Evolutionary conservation across 805 yeast genomes (phyloP).

Genomic region (Candida caryicola): DNA sequence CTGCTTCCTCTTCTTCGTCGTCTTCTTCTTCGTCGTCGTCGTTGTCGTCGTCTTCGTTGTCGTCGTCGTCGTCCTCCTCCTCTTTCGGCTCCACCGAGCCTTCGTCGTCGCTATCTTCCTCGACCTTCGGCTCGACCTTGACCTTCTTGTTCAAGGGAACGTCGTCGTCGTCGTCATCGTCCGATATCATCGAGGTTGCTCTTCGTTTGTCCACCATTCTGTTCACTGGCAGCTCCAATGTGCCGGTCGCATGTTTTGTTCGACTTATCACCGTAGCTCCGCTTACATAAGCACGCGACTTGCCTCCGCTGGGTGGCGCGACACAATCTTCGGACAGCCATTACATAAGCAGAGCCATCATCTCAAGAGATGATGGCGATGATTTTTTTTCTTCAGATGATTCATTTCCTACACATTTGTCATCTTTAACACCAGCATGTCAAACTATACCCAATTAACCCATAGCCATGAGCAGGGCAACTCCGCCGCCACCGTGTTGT

Average conservation of each 20-base stretch:
- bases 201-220: conserved; percentile 30
- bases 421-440: conserved; percentile 39
- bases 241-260: not conserved
- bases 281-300: not conserved
- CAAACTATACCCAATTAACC: conserved; percentile 45
- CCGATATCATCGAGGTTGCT: conserved; percentile 21
- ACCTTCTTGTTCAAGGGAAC: conserved; percentile 23
- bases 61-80: conserved; percentile 10
- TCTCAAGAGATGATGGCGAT: not conserved
- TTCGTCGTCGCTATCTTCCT: conserved; percentile 19
- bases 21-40: conserved; percentile 21
- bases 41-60: conserved; percentile 8
- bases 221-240: not conserved
- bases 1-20: conserved; percentile 24
- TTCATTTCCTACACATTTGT: conserved; percentile 11
- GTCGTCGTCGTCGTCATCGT: conserved; percentile 27
- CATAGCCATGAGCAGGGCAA: conserved; percentile 29
- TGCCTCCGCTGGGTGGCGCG: not conserved
- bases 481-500: conserved; percentile 77
- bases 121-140: conserved; percentile 18
- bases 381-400: not conserved
- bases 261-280: not conserved
- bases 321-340: too few species aligned
- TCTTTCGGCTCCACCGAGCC: conserved; percentile 22
- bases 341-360: too few species aligned